A percentile compares a stretch with the other conserved stretches of the same genome.
phyloP scores from a whole-genome alignment of 2,329 filamentous ascomycete species.

The Ophiocordyceps australis region DNA sequence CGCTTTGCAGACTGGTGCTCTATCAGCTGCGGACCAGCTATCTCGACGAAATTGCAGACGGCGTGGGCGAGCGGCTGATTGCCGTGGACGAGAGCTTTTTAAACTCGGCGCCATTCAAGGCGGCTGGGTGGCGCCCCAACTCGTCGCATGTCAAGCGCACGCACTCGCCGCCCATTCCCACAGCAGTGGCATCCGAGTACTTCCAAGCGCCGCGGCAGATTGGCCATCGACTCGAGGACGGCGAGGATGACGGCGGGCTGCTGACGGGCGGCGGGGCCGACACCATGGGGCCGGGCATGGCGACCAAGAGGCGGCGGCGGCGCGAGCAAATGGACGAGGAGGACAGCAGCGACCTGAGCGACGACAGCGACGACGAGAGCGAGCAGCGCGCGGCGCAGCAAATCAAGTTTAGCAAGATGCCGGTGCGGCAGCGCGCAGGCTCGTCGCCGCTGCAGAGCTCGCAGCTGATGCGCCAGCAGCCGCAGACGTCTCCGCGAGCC shows the following conservation, averaged over 20 bases:
- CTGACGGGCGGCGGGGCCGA: constrained; percentile 50
- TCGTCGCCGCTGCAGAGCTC: constrained; percentile 70
- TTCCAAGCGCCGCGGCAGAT: constrained; percentile 53
- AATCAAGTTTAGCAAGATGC: constrained; percentile 95
- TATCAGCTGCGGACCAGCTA: constrained; percentile 72
- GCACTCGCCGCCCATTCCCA: constrained; percentile 73
- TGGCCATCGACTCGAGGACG: constrained; percentile 48
- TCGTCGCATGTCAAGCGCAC: constrained; percentile 63
- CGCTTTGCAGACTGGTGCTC: constrained; percentile 45
- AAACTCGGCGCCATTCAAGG: constrained; percentile 66
- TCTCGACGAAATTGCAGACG: constrained; percentile 63
- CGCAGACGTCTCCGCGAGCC: constrained; percentile 27
- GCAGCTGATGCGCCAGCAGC: constrained; percentile 34
- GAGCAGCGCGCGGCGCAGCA: constrained; percentile 67
- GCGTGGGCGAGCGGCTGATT: constrained; percentile 69
- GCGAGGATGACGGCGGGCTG: constrained; percentile 55
- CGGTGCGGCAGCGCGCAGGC: constrained; percentile 65
- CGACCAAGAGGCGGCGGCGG: constrained; percentile 45
- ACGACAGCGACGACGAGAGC: constrained; percentile 66
- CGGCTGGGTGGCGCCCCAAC: constrained; percentile 62
- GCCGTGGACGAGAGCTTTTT: constrained; percentile 64
- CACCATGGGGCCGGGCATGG: constrained; percentile 48
- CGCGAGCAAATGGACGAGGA: constrained; percentile 68
- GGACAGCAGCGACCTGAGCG: constrained; percentile 69
- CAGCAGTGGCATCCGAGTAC: constrained; percentile 66